These are phyloP conservation scores for Candida sphagnicola DNA, from an alignment of 805 yeast genomes.

Conservation along the genomic window DNA sequence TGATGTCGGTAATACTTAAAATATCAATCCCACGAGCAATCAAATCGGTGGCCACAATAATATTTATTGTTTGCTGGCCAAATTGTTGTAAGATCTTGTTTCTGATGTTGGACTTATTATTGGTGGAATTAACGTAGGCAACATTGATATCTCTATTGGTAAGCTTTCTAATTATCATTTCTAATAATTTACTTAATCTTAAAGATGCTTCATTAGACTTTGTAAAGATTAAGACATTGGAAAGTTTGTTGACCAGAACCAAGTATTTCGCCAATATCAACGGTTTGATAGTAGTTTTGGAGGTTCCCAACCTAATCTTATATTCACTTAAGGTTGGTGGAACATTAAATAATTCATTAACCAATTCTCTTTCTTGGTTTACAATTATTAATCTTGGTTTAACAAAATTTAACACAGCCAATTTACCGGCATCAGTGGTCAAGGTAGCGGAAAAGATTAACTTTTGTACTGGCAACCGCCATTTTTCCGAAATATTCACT, in stretches of 20 bases:
- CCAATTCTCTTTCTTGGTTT: conserved; percentile 48
- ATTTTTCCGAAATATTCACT: conserved; percentile 23
- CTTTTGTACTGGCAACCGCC: conserved; percentile 46
- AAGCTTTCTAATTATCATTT: conserved; percentile 32
- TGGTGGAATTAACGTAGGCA: conserved; percentile 56
- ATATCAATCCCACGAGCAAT: conserved; percentile 96
- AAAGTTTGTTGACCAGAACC: conserved; percentile 20
- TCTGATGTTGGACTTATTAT: conserved; percentile 47
- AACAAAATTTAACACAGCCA: conserved; percentile 64
- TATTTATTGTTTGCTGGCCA: conserved; percentile 44
- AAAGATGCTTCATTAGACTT: conserved; percentile 83
- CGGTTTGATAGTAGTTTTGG: conserved; percentile 59
- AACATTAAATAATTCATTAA: conserved; percentile 55
- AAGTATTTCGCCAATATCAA: conserved; percentile 61
- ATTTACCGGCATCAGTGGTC: conserved; percentile 86
- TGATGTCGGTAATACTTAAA: conserved; percentile 61
- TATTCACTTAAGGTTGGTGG: conserved; percentile 52
- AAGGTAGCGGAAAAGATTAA: conserved; percentile 90
- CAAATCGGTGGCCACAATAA: conserved; percentile 80
- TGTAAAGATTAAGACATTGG: conserved; percentile 57
- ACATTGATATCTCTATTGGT: conserved; percentile 14
- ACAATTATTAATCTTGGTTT: conserved; percentile 75
- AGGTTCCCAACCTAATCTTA: conserved; percentile 35
- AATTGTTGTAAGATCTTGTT: conserved; percentile 58
- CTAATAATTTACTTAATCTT: conserved; percentile 64